A percentile compares a stretch with the other conserved stretches of the same genome.
These are phyloP conservation scores for Tephrocybe sp. DNA, from an alignment of 768 basidiomycete species.

Conservation along the genomic window DNA sequence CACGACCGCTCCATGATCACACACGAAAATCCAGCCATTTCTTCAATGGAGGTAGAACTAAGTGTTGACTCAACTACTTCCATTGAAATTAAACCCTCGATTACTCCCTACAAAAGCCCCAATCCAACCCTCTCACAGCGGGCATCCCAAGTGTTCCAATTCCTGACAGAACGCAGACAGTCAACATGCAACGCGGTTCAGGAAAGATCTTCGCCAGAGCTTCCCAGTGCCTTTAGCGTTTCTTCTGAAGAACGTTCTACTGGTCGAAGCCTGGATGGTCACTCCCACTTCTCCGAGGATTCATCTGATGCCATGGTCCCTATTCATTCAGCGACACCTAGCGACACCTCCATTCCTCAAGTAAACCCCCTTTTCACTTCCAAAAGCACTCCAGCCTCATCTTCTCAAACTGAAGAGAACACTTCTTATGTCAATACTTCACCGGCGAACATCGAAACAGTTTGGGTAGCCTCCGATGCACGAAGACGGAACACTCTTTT, in stretches of 20 bases:
- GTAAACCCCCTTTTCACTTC: conserved; percentile 3
- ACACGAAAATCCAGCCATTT: conserved; percentile 50
- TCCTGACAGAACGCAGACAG: conserved; percentile 51
- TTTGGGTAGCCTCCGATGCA: conserved; percentile 15
- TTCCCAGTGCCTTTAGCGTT: conserved; percentile 38
- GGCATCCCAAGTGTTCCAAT: conserved; percentile 75
- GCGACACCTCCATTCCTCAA: conserved; percentile 11
- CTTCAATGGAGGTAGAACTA: conserved; percentile 75
- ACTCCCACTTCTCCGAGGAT: conserved; percentile 29
- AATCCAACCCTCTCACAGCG: conserved; percentile 56
- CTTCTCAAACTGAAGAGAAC: conserved; percentile 2
- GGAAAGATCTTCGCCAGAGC: conserved; percentile 36
- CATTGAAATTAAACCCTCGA: conserved; percentile 19
- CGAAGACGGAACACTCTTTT: conserved; percentile 41
- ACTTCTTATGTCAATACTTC: conserved; percentile 1
- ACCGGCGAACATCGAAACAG: conserved; percentile 9
- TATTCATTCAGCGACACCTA: conserved; percentile 19
- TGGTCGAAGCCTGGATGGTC: conserved; percentile 14
- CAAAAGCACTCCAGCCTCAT: background rate
- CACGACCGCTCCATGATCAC: conserved; percentile 41
- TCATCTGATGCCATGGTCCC: conserved; percentile 14
- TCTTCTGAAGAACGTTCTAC: conserved; percentile 30
- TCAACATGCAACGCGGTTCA: conserved; percentile 27
- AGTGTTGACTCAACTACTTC: conserved; percentile 44
- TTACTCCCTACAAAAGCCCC: conserved; percentile 29